Base-by-base conservation (phyloP, 2,329 filamentous ascomycete species). In the Colletotrichum sp. region DNA sequence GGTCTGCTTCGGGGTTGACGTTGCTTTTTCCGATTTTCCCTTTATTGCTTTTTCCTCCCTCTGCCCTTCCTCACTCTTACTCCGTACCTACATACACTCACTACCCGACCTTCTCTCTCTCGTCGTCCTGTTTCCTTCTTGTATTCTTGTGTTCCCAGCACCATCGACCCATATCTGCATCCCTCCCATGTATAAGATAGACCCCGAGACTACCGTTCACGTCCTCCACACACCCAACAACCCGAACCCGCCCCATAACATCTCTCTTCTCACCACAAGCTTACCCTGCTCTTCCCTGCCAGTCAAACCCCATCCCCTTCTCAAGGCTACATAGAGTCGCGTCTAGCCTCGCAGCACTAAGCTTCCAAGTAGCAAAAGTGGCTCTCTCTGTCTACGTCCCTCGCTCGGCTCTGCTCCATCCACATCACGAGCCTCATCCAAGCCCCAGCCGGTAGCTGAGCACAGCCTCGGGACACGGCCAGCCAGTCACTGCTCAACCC, bases 161-260 rank as follows among this genome's bases (percentile, higher is more conserved):
- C 72, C 68, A 68, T 63, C 73, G 61, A 32, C 34, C 24, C 61
- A 64, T 75, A 75, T 68, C 70, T 73, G 64, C 73, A 75, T 64
- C 73, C 73, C 73, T 67, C 48, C 66, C 60, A 71, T 71, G 74
- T 76, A 75, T 76, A 71, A 74, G 71, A 75, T 66, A 63, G 72
- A 75, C 74, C 71, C 71, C 39, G 67, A 75, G 65, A 67, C 65
- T 71, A 67, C 74, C 65, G n/a, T 70, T 74, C 67, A 70, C 65
- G 21, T 61, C 74, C 74, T 74, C 52, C 74, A 76, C 71, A 63
- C 57, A 63, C 57, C 60, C 71, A 74, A 71, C 48, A 60, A 61
- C 26, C 69, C 65, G 65, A 74, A 66, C 60, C 60, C 66, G 60
- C 71, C 71, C 74, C 59, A 57, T 70, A 76, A 30, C 69, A 43